Evolutionary conservation across 305 asterid species (phyloP).

Genomic region (Coffea humblotiana): DNA sequence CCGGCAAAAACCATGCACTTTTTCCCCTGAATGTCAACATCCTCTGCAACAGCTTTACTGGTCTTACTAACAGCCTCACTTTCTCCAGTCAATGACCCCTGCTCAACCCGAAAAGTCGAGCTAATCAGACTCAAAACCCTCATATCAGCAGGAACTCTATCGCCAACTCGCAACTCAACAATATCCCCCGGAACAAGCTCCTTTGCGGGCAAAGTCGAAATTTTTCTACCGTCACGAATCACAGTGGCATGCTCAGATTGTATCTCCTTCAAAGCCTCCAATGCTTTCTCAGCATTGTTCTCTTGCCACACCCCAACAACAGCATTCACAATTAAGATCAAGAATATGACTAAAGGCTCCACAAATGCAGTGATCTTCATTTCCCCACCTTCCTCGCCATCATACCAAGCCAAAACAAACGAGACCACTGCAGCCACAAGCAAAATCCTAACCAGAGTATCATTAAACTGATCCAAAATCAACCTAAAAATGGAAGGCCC

Average conservation of each 20-base stretch:
- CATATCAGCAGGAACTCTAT: conserved; percentile 95
- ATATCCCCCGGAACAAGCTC: conserved; percentile 97
- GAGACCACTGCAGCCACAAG: conserved; percentile 85
- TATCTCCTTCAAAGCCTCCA: conserved; percentile 93
- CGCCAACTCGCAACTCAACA: conserved; percentile 92
- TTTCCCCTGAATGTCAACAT: conserved; percentile 93
- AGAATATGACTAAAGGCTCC: conserved; percentile 87
- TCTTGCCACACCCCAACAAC: conserved; percentile 97
- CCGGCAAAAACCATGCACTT: conserved; percentile 98
- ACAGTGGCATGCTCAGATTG: conserved; percentile 89
- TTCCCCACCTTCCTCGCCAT: conserved; percentile 96
- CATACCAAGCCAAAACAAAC: conserved; percentile 86
- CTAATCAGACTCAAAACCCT: conserved; percentile 78
- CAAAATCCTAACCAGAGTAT: conserved; percentile 80
- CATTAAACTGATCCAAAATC: conserved; percentile 90
- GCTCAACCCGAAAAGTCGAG: conserved; percentile 82
- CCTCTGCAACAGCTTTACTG: conserved; percentile 68
- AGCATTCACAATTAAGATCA: conserved; percentile 90
- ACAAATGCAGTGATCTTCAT: conserved; percentile 94
- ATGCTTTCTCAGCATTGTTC: conserved; percentile 92
- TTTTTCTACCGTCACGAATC: conserved; percentile 70
- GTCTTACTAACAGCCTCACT: conserved; percentile 94
- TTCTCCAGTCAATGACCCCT: conserved; percentile 97
- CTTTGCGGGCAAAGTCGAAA: conserved; percentile 65
- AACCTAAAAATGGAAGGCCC: conserved; percentile 75